Base-by-base conservation (phyloP, 2,329 filamentous ascomycete genomes). In the Trichoderma breve region DNA sequence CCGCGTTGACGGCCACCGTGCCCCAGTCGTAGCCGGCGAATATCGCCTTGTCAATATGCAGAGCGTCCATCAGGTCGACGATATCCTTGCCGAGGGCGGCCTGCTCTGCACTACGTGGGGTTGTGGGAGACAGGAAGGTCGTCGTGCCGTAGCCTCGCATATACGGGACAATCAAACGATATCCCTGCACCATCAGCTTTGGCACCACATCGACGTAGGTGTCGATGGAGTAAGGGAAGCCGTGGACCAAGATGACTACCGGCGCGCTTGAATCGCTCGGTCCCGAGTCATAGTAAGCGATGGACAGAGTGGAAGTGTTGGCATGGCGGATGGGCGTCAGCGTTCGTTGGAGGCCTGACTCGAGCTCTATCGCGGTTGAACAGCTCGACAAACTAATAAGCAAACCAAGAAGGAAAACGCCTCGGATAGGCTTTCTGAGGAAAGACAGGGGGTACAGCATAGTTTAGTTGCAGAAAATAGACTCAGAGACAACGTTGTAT, bases 1-100 rank as follows among this genome's bases (percentile, higher is more conserved):
- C 74, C 6, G 76, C 76, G 36, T 75, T 77, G 18, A 76, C 76
- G n/a, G 62, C 76, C 1, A 76, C 73, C 6, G 76, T 75, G 14
- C 77, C 78, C 77, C 78, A 79, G 62, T 79, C 78, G 64, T 76
- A 78, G 18, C 78, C 78, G 4, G 76, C 77, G 39, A 78, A 74
- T 6, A 78, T 75, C 9, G 77, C 77, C 36, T 73, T 76, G 3
- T 74, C 66, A 21, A 77, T 77, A 9, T 73, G n/a, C 0, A 78
- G 71, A 8, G 72, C 74, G 63, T 79, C 76, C 60, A 78, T 73
- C 2, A 79, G 73, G 26, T 74, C 75, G 24, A 79, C 74, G 9
- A 79, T 47, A 21, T 79, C 77, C 12, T 74, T 72, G 2, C 76
- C 77, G 9, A 77, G 74, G 0, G 76, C 77, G 15, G 77, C 77